Base-by-base conservation (phyloP, 139 green algal genomes). In the Desmodesmus armatus region DNA sequence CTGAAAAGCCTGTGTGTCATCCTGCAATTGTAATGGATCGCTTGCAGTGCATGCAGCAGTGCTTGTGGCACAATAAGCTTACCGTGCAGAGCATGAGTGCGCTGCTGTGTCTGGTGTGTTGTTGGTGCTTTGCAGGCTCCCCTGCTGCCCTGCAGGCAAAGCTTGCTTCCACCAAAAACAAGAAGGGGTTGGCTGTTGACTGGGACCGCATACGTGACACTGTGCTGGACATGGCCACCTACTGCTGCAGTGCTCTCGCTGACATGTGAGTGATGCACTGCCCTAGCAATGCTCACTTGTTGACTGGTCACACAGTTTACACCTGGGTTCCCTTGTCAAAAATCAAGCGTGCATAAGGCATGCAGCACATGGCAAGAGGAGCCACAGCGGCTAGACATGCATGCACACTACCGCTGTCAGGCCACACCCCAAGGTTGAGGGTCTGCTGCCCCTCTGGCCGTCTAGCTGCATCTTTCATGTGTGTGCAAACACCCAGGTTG, bases 171-270 rank as follows among this genome's bases (percentile, higher is more conserved):
- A 49, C 73, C n/a, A n/a, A n/a, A n/a, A n/a, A n/a, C n/a, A n/a
- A n/a, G n/a, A n/a, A n/a, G n/a, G n/a, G n/a, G n/a, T n/a, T n/a
- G 33, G 73, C 35, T 25, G 15, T 17, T n/a, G 13, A 41, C 29
- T 84, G 78, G 78, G 29, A 40, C 27, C n/a, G 19, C 29, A 40
- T 76, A n/a, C 27, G 65, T 31, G 62, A n/a, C 1, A 63, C 41
- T 51, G 78, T 43, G 13, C 39, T 76, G 41, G 78, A 84, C 43
- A 84, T 84, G 78, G 78, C 78, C 27, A 21, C 78, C 49, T 77
- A 63, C 62, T 84, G 78, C 62, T 65, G 41, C n/a, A 65, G 25
- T 3, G n/a, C 74, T 39, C 37, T 80, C 47, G 73, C 73, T n/a
- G 6, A 69, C 73, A 35, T 13, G 31, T 19, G 67, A 49, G 73